Conservation (phyloP, 139 green algal species). For the Protoeuglena noctilucae region DNA sequence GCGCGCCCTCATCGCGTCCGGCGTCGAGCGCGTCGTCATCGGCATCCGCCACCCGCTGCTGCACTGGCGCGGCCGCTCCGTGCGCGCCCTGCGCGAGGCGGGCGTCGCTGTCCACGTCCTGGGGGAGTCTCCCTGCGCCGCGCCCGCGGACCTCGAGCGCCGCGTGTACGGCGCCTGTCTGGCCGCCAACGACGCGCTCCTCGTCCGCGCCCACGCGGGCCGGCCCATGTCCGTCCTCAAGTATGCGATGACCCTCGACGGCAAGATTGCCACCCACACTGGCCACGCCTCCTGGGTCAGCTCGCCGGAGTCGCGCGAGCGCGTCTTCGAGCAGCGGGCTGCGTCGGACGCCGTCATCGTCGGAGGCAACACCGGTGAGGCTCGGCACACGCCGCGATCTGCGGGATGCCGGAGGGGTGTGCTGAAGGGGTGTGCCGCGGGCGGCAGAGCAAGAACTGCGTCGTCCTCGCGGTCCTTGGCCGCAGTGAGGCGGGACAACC, state of each 20-base stretch:
- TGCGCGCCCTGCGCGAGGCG: conserved; percentile 31
- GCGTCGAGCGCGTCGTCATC: conserved; percentile 71
- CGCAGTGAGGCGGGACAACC: conserved; percentile 81
- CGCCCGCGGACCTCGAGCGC: conserved; percentile 1
- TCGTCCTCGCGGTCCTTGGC: too few species aligned
- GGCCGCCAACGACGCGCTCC: conserved; percentile 59
- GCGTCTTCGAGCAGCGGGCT: conserved; percentile 66
- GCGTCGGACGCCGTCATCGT: conserved; percentile 79
- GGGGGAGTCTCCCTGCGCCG: conserved; percentile 10
- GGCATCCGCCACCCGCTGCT: conserved; percentile 75
- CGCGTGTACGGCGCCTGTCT: conserved; percentile 32
- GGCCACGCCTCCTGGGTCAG: conserved; percentile 93
- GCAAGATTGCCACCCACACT: conserved; percentile 84
- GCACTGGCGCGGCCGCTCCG: conserved; percentile 40
- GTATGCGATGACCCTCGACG: conserved; percentile 98
- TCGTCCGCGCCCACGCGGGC: conserved; percentile 60
- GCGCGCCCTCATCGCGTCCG: conserved; percentile 41
- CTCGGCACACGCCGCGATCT: too few species aligned
- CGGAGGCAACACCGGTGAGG: conserved; percentile 71
- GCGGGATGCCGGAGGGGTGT: too few species aligned
- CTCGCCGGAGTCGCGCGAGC: conserved; percentile 31
- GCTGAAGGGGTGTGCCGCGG: too few species aligned
- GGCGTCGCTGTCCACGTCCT: conserved; percentile 62
- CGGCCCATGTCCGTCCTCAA: conserved; percentile 74
- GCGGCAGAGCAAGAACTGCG: too few species aligned